Evolutionary conservation across 2,329 filamentous ascomycete genomes (phyloP).

Genomic region (Scedosporium dehoogii): DNA sequence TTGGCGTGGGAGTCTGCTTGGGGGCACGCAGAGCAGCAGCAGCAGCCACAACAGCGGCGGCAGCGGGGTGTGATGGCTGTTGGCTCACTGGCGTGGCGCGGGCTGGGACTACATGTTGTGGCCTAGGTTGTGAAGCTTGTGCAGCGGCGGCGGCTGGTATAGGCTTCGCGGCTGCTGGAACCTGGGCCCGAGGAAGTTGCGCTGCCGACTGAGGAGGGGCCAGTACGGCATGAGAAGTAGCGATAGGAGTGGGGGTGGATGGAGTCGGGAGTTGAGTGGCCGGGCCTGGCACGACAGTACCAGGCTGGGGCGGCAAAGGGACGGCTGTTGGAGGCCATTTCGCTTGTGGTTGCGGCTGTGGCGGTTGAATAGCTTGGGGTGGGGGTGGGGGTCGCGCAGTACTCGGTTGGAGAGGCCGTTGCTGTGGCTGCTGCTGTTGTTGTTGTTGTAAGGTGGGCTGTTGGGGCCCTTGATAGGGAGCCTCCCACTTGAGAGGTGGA

Average conservation of each 20-base stretch:
- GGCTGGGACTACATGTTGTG: background rate
- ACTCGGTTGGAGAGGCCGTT: conserved; percentile 8
- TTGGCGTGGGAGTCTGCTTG: background rate
- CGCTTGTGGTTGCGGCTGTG: conserved; percentile 12
- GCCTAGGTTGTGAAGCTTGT: background rate
- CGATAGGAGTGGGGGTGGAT: background rate
- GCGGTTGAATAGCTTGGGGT: conserved; percentile 19
- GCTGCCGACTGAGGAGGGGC: conserved; percentile 6
- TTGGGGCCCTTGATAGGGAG: conserved; percentile 7
- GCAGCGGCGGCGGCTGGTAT: background rate
- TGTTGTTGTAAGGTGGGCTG: background rate
- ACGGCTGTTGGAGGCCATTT: background rate
- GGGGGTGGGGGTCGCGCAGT: conserved; percentile 1
- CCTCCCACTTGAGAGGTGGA: conserved; percentile 8
- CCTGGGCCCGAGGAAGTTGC: background rate
- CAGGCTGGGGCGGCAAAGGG: background rate
- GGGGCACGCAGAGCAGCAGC: background rate
- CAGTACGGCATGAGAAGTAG: background rate
- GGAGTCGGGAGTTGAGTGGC: background rate
- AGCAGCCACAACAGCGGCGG: background rate
- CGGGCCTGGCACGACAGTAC: background rate
- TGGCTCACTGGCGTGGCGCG: background rate
- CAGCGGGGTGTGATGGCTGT: background rate
- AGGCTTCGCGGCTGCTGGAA: background rate
- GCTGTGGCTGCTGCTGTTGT: conserved; percentile 16